Evolutionary conservation across 371 early-diverging fungal genomes (phyloP).

Genomic region (Homolaphlyctis polyrhiza): DNA sequence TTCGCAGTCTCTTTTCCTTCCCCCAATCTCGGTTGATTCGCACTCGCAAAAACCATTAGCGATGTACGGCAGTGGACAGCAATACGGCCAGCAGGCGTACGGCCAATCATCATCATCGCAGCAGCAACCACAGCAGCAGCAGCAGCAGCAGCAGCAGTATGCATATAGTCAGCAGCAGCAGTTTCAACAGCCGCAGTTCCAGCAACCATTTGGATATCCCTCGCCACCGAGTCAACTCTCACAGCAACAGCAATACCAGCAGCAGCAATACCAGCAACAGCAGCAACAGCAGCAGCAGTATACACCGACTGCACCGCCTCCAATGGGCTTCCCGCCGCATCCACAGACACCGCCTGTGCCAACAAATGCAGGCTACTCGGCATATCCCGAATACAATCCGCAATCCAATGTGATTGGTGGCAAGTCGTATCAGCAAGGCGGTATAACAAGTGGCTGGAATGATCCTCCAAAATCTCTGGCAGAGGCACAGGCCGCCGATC

Average conservation of each 20-base stretch:
- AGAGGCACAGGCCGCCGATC: constrained; percentile 6
- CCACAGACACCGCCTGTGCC: background rate
- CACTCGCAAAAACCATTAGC: background rate
- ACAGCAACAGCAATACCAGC: background rate
- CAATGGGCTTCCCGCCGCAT: background rate
- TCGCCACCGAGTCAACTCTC: too few relatives aligned
- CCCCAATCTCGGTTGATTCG: too few relatives aligned
- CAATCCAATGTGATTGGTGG: background rate
- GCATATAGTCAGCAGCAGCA: background rate
- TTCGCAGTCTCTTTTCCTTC: background rate
- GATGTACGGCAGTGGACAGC: background rate
- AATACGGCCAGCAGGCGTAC: constrained; percentile 1
- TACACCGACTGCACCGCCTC: background rate
- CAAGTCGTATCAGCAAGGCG: constrained; percentile 15
- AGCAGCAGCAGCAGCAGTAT: constrained; percentile 1
- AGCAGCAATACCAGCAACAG: background rate
- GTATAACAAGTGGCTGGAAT: constrained; percentile 30
- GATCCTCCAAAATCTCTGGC: constrained; percentile 16
- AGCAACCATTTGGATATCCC: too few relatives aligned
- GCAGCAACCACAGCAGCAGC: background rate
- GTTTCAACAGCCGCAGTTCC: background rate
- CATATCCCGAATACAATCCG: constrained; percentile 7
- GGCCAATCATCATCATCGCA: background rate
- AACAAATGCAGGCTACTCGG: background rate
- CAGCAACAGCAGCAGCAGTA: constrained; percentile 2